Evolutionary conservation across 2,329 filamentous ascomycete genomes (phyloP).

Genomic region (Sporothrix globosa): DNA sequence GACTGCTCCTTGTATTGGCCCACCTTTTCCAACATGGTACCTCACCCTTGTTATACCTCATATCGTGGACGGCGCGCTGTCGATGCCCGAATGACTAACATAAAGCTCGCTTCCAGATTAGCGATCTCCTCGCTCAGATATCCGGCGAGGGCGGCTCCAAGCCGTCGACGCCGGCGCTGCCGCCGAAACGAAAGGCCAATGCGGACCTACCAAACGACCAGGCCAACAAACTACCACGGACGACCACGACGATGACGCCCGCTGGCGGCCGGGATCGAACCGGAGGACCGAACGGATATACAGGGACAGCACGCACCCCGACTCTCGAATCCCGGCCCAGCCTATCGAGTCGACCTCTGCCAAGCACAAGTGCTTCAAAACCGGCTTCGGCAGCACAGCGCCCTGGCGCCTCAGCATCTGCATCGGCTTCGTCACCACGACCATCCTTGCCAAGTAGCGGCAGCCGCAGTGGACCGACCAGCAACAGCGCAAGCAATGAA

Average conservation of each 20-base stretch:
- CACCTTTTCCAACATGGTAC: slow-evolving; percentile 24
- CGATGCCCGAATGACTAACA: not conserved
- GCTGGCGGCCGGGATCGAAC: slow-evolving; percentile 31
- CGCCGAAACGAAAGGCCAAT: slow-evolving; percentile 62
- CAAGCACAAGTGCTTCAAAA: not conserved
- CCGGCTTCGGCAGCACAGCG: slow-evolving; percentile 26
- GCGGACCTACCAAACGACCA: slow-evolving; percentile 48
- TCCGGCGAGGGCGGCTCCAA: slow-evolving; percentile 55
- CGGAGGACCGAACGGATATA: slow-evolving; percentile 14
- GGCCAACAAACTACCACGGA: slow-evolving; percentile 50
- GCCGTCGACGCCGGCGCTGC: slow-evolving; percentile 43
- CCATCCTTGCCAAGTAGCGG: not conserved
- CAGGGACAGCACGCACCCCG: slow-evolving; percentile 22
- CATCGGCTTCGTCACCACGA: not conserved
- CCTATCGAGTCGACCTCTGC: slow-evolving; percentile 7
- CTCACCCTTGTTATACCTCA: not conserved
- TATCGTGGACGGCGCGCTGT: not conserved
- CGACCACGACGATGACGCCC: slow-evolving; percentile 33
- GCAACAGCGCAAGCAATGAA: not conserved
- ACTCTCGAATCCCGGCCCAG: slow-evolving; percentile 14
- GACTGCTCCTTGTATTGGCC: not conserved
- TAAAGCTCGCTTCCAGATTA: slow-evolving; percentile 48
- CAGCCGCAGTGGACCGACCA: slow-evolving; percentile 29
- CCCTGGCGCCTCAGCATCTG: not conserved
- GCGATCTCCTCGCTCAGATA: slow-evolving; percentile 64